These are phyloP conservation scores for Apiotrichum akiyoshidainum DNA, from an alignment of 1,284 basidiomycete genomes.

Conservation along the genomic window DNA sequence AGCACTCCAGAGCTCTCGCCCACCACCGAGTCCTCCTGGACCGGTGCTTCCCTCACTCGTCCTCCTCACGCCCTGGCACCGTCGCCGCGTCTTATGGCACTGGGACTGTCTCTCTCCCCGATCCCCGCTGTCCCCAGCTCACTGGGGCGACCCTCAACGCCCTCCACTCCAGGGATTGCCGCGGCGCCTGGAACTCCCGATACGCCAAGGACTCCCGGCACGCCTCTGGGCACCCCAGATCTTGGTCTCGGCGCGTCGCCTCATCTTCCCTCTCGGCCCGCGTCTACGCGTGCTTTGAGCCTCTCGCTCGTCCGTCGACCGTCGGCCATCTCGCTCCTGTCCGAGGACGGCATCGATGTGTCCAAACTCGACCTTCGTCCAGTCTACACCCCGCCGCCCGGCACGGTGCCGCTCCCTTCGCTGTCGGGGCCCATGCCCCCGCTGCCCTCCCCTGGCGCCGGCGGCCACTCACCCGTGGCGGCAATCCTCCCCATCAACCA, in stretches of 20 bases:
- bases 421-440: slow-evolving; percentile 7
- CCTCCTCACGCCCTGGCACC: background rate
- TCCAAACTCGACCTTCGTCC: slow-evolving; percentile 27
- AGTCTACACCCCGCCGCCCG: slow-evolving; percentile 26
- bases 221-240: background rate
- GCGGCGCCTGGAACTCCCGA: background rate
- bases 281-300: background rate
- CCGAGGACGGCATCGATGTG: slow-evolving; percentile 29
- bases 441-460: slow-evolving; percentile 13
- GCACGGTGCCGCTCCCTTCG: slow-evolving; percentile 3
- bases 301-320: background rate
- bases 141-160: background rate
- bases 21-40: background rate
- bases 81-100: background rate
- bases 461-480: slow-evolving; percentile 4
- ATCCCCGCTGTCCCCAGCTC: background rate
- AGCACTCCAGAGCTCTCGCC: no score
- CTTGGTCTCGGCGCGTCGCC: background rate
- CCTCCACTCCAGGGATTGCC: slow-evolving; percentile 22
- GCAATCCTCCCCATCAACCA: background rate
- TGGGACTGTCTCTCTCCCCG: background rate
- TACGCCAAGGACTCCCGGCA: background rate
- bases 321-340: background rate
- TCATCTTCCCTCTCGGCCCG: background rate
- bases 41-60: background rate